Percentiles rank a stretch among this genome's conserved stretches.
Evolutionary conservation across 352 stramenopile genomes (phyloP).

Genomic region (Globisporangium barbulae): DNA sequence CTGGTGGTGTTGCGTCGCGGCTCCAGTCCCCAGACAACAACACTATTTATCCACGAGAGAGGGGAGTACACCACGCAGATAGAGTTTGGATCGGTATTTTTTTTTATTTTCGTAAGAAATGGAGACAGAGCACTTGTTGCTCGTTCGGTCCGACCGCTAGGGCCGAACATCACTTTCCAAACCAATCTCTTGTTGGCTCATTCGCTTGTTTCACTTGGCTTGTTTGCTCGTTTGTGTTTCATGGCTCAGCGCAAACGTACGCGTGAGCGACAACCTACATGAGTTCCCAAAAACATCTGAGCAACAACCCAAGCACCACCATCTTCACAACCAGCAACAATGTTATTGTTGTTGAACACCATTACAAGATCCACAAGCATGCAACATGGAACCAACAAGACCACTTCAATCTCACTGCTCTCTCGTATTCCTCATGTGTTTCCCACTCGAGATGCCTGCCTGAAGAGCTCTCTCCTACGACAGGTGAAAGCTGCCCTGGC

Average conservation of each 20-base stretch:
- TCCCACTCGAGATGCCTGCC: too few species aligned
- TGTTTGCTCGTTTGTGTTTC: background rate
- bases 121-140: background rate
- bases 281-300: background rate
- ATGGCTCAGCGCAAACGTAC: background rate
- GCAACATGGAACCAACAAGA: background rate
- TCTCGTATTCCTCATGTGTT: too few species aligned
- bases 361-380: background rate
- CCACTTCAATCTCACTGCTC: too few species aligned
- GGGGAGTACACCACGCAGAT: conserved; percentile 8
- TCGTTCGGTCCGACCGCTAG: conserved; percentile 17
- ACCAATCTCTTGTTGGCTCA: background rate
- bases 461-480: conserved; percentile 29
- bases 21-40: background rate
- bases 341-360: background rate
- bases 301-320: background rate
- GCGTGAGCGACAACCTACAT: background rate
- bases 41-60: conserved; percentile 6
- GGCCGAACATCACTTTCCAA: conserved; percentile 2
- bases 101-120: conserved; percentile 4
- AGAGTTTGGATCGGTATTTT: conserved; percentile 7
- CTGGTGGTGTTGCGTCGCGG: background rate
- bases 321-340: background rate
- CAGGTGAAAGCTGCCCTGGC: conserved; percentile 82
- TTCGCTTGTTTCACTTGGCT: background rate